Percentiles rank a stretch among this genome's conserved stretches.
Evolutionary conservation across 2,329 filamentous ascomycete species (phyloP).

Genomic region (Diplodia mutila): DNA sequence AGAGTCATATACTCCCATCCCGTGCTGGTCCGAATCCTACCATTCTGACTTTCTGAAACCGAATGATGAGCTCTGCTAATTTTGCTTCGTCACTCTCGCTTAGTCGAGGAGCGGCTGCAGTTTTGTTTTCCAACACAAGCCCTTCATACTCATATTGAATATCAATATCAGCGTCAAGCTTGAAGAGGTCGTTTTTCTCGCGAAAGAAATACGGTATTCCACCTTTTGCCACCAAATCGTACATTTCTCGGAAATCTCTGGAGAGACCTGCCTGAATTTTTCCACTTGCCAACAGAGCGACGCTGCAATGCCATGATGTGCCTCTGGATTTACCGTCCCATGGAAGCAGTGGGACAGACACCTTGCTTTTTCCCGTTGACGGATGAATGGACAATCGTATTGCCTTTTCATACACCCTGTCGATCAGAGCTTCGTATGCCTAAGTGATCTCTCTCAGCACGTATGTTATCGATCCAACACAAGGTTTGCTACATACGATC

Average conservation of each 20-base stretch:
- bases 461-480: not conserved
- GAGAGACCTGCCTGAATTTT: not conserved
- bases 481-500: not conserved
- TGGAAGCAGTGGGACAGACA: slow-evolving; percentile 22
- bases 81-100: not conserved
- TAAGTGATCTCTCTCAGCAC: not conserved
- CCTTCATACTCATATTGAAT: not conserved
- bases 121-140: not conserved
- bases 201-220: not conserved
- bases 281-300: not conserved
- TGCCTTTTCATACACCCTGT: not conserved
- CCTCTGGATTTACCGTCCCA: not conserved
- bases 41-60: not conserved
- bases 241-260: not conserved
- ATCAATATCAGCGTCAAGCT: not conserved
- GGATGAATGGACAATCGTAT: slow-evolving; percentile 26
- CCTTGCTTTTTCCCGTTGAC: slow-evolving; percentile 18
- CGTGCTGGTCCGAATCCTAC: not conserved
- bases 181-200: not conserved
- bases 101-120: not conserved
- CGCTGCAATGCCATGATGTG: slow-evolving; percentile 19
- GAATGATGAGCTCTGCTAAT: not conserved
- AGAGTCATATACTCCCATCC: no score
- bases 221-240: not conserved
- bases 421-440: slow-evolving; percentile 5